Evolutionary conservation across 2,329 filamentous ascomycete species (phyloP).

Genomic region (Colletotrichum zoysiae): DNA sequence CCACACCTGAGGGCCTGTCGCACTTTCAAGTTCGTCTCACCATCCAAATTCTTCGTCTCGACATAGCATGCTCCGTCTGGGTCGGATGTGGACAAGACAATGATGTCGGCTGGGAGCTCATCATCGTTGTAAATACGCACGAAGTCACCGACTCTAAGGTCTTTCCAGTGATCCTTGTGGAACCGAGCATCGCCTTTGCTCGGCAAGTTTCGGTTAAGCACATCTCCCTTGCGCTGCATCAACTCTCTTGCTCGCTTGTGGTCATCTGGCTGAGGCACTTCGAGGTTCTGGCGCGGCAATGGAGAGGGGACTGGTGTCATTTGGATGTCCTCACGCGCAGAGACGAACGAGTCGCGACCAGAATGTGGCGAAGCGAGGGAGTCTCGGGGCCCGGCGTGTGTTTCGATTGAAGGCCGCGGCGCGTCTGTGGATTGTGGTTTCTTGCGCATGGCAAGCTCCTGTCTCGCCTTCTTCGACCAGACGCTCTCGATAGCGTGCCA

Average conservation of each 20-base stretch:
- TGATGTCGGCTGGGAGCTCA: conserved; percentile 91
- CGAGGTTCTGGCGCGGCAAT: conserved; percentile 60
- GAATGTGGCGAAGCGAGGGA: conserved; percentile 61
- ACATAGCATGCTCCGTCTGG: conserved; percentile 95
- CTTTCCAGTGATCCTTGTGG: conserved; percentile 96
- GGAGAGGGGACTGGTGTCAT: conserved; percentile 97
- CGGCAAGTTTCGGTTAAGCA: conserved; percentile 80
- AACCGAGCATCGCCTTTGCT: conserved; percentile 82
- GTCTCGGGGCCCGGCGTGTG: conserved; percentile 65
- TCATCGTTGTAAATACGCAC: conserved; percentile 97
- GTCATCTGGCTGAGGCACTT: conserved; percentile 55
- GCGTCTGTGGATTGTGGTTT: conserved; percentile 51
- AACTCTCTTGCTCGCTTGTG: conserved; percentile 54
- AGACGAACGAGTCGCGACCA: conserved; percentile 62
- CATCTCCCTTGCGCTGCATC: conserved; percentile 62
- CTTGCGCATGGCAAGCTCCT: conserved; percentile 64
- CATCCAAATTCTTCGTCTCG: conserved; percentile 97
- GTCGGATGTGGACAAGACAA: conserved; percentile 93
- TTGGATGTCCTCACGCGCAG: conserved; percentile 80
- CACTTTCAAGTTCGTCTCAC: conserved; percentile 97
- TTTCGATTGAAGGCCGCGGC: conserved; percentile 73
- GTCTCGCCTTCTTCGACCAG: conserved; percentile 65
- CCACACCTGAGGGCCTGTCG: conserved; percentile 91
- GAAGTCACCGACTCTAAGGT: conserved; percentile 93
- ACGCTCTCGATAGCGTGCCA: conserved; percentile 61